Conservation (phyloP, 2,329 filamentous ascomycete genomes). For the Fusarium napiforme region DNA sequence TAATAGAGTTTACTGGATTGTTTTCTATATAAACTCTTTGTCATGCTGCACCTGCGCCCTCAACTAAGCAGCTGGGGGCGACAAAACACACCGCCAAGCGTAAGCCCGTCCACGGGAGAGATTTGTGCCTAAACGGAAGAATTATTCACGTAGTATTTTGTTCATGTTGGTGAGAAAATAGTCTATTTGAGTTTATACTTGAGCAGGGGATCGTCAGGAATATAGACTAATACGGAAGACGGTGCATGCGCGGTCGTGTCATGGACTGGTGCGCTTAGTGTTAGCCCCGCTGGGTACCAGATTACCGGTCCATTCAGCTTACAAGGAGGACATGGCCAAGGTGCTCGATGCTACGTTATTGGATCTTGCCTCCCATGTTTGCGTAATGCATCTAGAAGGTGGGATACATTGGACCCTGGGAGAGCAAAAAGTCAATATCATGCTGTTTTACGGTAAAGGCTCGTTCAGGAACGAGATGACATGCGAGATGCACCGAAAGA, state of each 20-base stretch:
- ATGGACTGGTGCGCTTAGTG: background rate
- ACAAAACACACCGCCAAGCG: background rate
- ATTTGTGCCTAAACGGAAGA: background rate
- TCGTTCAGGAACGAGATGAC: background rate
- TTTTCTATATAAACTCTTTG: background rate
- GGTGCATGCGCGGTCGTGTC: background rate
- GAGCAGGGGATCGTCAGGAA: background rate
- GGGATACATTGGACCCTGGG: background rate
- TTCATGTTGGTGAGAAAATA: background rate
- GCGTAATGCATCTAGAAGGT: background rate
- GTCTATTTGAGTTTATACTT: background rate
- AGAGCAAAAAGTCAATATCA: background rate
- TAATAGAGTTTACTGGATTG: background rate
- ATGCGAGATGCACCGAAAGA: background rate
- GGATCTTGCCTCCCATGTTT: background rate
- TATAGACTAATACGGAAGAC: background rate
- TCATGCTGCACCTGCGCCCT: background rate
- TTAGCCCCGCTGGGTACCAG: background rate
- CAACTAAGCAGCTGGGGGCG: background rate
- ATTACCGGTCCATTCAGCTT: background rate
- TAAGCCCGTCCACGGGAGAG: background rate
- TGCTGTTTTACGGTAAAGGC: background rate
- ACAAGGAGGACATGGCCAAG: background rate
- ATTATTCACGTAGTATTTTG: background rate
- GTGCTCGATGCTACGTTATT: background rate